Evolutionary conservation across 352 stramenopile species (phyloP).

Genomic region (Pythium sp.): DNA sequence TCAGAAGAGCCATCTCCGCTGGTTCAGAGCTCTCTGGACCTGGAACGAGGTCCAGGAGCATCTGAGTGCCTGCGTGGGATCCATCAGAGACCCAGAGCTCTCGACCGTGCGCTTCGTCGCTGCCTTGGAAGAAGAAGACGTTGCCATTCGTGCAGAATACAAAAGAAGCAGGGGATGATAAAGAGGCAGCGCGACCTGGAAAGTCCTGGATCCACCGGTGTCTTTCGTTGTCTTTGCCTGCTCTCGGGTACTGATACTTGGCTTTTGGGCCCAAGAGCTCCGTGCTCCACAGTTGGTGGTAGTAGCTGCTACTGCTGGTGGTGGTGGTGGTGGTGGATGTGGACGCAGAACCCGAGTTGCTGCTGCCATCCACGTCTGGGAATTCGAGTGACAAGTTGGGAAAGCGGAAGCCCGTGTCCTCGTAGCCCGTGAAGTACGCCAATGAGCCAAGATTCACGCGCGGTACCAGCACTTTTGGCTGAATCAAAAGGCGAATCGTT

Average conservation of each 20-base stretch:
- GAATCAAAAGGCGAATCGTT: constrained; percentile 24
- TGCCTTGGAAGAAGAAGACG: constrained; percentile 48
- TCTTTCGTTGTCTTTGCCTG: constrained; percentile 21
- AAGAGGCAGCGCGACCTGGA: neutral
- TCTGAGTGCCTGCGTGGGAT: constrained; percentile 28
- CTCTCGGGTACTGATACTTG: constrained; percentile 16
- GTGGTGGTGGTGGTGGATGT: neutral
- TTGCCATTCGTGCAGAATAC: constrained; percentile 24
- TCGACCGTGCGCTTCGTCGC: constrained; percentile 34
- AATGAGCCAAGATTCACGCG: constrained; percentile 22
- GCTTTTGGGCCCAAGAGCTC: constrained; percentile 19
- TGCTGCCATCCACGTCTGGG: neutral
- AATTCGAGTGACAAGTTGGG: constrained; percentile 29
- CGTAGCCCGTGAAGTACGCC: constrained; percentile 27
- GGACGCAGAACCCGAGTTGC: neutral
- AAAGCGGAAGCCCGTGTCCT: constrained; percentile 48
- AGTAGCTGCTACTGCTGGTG: neutral
- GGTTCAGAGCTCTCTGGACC: constrained; percentile 37
- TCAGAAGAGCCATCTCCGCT: constrained; percentile 39
- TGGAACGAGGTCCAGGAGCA: constrained; percentile 63
- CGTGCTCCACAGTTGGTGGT: constrained; percentile 26
- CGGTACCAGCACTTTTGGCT: constrained; percentile 24
- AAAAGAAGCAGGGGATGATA: neutral
- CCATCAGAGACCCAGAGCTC: constrained; percentile 75
- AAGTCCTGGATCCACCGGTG: constrained; percentile 26